A percentile compares a stretch with the other conserved stretches of the same genome.
Conservation (phyloP, 176 grass and related monocot species). For the Musa beccarii region DNA sequence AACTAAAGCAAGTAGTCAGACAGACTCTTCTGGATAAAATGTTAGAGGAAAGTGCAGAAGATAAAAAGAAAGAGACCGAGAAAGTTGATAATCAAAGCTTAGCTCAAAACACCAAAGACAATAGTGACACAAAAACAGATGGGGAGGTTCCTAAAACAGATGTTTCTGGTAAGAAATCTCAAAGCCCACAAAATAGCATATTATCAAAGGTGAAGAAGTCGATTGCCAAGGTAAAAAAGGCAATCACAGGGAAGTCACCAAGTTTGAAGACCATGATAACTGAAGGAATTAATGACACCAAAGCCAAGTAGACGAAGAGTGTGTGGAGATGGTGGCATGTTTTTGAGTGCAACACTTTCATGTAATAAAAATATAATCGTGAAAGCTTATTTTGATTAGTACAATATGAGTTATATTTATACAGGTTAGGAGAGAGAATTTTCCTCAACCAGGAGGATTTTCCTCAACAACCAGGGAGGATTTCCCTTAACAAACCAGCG, state of each 20-base stretch:
- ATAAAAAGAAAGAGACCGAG: neutral
- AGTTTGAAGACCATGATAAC: constrained; percentile 8
- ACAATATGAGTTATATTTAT: no score
- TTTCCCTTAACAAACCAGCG: no score
- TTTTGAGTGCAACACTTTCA: neutral
- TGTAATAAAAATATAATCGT: no score
- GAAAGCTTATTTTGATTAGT: no score
- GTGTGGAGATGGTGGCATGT: neutral
- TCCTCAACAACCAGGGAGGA: no score
- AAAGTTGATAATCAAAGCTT: neutral
- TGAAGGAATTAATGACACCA: neutral
- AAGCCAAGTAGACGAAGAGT: neutral
- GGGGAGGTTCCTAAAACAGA: neutral
- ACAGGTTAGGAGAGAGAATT: no score
- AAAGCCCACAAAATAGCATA: neutral
- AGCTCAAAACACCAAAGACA: neutral
- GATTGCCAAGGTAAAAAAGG: constrained; percentile 12
- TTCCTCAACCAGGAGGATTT: no score
- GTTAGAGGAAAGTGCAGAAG: constrained; percentile 4
- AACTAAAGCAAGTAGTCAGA: neutral
- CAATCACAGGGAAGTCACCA: constrained; percentile 14
- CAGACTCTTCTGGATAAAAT: constrained; percentile 9
- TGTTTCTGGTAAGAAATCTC: neutral
- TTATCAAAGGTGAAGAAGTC: constrained; percentile 17
- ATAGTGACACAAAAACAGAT: neutral